phyloP scores from a whole-genome alignment of 2,329 filamentous ascomycete genomes.

The Botryotinia convoluta region DNA sequence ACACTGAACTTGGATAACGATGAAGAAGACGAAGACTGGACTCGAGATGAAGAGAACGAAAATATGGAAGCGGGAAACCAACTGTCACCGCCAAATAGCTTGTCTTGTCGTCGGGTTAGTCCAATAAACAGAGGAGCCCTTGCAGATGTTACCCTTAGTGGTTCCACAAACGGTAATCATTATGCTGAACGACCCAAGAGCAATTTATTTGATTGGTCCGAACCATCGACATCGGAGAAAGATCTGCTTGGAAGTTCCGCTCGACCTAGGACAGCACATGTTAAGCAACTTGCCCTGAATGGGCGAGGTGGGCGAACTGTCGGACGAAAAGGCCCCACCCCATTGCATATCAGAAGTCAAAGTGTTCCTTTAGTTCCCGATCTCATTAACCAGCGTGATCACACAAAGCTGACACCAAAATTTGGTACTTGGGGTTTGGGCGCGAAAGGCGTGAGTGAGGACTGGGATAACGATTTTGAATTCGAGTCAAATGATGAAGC shows the following conservation, averaged over 20 bases:
- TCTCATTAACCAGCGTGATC: conserved; percentile 49
- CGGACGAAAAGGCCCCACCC: conserved; percentile 65
- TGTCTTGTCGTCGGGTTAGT: conserved; percentile 53
- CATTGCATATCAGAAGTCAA: conserved; percentile 70
- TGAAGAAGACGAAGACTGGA: conserved; percentile 60
- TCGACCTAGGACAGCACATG: conserved; percentile 72
- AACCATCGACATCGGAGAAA: conserved; percentile 62
- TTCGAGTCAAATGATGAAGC: conserved; percentile 48
- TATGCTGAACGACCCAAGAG: conserved; percentile 55
- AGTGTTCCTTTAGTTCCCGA: conserved; percentile 75
- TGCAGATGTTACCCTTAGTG: conserved; percentile 51
- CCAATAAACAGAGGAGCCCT: conserved; percentile 55
- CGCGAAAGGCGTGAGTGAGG: conserved; percentile 77
- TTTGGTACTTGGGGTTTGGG: conserved; percentile 81
- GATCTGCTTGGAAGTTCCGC: conserved; percentile 57
- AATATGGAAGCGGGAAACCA: conserved; percentile 53
- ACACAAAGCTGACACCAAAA: conserved; percentile 57
- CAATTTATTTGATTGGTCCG: conserved; percentile 77
- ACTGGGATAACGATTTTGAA: conserved; percentile 89
- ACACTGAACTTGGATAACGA: conserved; percentile 57
- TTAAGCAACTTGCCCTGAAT: conserved; percentile 66
- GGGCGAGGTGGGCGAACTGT: conserved; percentile 65
- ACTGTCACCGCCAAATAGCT: conserved; percentile 55
- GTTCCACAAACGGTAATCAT: conserved; percentile 38
- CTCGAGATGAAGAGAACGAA: conserved; percentile 51